Conservation (phyloP, 129 eudicot species). For the Pittosporum tobira region DNA sequence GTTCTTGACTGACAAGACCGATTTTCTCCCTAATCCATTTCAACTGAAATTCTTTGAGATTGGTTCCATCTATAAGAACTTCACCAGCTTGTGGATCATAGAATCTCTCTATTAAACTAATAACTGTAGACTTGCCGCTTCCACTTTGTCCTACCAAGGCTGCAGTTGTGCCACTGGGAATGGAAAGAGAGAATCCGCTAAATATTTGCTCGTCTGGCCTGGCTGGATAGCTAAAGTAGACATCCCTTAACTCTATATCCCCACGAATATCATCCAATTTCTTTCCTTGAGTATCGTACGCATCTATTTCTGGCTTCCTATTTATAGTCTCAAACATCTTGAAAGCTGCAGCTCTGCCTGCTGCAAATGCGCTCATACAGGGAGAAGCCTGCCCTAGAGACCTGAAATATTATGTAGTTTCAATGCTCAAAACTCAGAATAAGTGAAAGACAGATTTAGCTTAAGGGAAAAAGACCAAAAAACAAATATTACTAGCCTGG, state of each 20-base stretch:
- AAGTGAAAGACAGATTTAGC: background rate
- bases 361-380: constrained; percentile 71
- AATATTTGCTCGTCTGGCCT: constrained; percentile 72
- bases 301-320: constrained; percentile 67
- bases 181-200: constrained; percentile 55
- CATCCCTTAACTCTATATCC: constrained; percentile 54
- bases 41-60: constrained; percentile 63
- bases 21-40: constrained; percentile 77
- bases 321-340: constrained; percentile 83
- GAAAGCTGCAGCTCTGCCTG: constrained; percentile 81
- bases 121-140: constrained; percentile 78
- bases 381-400: constrained; percentile 84
- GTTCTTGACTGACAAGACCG: constrained; percentile 92
- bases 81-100: constrained; percentile 79
- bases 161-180: constrained; percentile 66
- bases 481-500: background rate
- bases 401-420: constrained; percentile 19
- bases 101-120: constrained; percentile 72
- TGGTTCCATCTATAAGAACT: constrained; percentile 56
- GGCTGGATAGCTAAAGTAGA: constrained; percentile 61
- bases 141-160: constrained; percentile 91
- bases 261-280: constrained; percentile 50
- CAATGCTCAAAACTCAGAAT: too few relatives aligned
- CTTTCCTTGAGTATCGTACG: constrained; percentile 56
- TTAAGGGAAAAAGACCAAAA: background rate